A percentile compares a stretch with the other conserved stretches of the same genome.
These are phyloP conservation scores for Zymoseptoria pseudotritici DNA, from an alignment of 2,329 filamentous ascomycete genomes.

Conservation along the genomic window DNA sequence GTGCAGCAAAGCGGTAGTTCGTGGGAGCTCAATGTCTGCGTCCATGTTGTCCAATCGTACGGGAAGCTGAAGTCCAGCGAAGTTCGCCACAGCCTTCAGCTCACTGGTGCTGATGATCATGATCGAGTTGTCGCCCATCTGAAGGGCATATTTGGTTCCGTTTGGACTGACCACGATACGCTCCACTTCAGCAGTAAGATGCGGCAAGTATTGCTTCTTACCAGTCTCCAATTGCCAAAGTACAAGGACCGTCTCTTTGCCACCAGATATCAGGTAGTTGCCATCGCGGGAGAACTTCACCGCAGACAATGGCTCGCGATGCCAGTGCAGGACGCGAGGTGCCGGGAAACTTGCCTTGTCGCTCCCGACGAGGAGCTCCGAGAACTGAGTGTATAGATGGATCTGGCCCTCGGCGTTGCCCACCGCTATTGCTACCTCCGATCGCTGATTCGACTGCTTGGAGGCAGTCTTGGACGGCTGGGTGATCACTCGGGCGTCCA, in stretches of 20 bases:
- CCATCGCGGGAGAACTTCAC: constrained; percentile 92
- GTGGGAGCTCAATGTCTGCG: constrained; percentile 7
- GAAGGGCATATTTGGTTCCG: constrained; percentile 75
- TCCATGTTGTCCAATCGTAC: constrained; percentile 4
- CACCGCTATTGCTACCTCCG: constrained; percentile 64
- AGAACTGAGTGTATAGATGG: constrained; percentile 58
- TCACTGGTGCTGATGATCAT: constrained; percentile 89
- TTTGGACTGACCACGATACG: constrained; percentile 72
- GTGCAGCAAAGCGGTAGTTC: constrained; percentile 33
- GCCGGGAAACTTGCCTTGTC: constrained; percentile 31
- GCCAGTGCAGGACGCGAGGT: constrained; percentile 77
- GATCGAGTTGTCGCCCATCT: constrained; percentile 83
- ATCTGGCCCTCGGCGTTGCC: constrained; percentile 72
- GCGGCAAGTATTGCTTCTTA: constrained; percentile 76
- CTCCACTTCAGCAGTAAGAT: constrained; percentile 78
- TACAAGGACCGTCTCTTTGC: constrained; percentile 79
- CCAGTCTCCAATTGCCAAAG: constrained; percentile 90
- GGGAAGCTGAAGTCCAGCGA: constrained; percentile 67
- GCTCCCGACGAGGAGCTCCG: constrained; percentile 18
- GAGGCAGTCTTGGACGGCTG: constrained; percentile 15
- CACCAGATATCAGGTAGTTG: constrained; percentile 93
- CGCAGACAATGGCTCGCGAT: constrained; percentile 71
- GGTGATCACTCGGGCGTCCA: constrained; percentile 50
- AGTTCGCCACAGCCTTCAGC: constrained; percentile 72
- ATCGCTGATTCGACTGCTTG: constrained; percentile 27